Conservation (phyloP, 192 early-diverging fungal species). For the Backusella tuberculispora region DNA sequence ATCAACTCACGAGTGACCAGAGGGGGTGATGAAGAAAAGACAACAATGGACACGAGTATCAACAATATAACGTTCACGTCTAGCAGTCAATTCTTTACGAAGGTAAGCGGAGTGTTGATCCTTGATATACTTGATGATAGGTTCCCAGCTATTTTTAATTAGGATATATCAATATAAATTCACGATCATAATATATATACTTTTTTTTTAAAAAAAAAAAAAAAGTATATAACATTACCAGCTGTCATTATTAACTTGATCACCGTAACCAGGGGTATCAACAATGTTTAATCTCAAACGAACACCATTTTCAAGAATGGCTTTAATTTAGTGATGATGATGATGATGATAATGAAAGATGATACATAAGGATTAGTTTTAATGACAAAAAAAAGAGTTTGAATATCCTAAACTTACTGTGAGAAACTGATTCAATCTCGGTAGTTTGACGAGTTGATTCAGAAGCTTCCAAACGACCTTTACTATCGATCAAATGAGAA, state of each 20-base stretch:
- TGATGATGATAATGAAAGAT: not conserved
- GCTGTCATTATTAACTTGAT: slow-evolving; percentile 93
- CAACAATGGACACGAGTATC: slow-evolving; percentile 96
- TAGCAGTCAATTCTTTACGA: slow-evolving; percentile 87
- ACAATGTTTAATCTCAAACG: slow-evolving; percentile 92
- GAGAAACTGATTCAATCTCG: slow-evolving; percentile 90
- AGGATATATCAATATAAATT: no score
- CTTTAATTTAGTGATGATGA: slow-evolving; percentile 42
- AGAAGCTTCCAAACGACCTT: slow-evolving; percentile 78
- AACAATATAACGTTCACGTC: slow-evolving; percentile 87
- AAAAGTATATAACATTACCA: slow-evolving; percentile 67
- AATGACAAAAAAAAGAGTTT: not conserved
- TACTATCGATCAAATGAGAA: slow-evolving; percentile 91
- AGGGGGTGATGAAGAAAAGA: slow-evolving; percentile 95
- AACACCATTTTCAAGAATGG: slow-evolving; percentile 95
- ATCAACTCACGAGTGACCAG: slow-evolving; percentile 81
- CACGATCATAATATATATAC: no score
- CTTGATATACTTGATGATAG: slow-evolving; percentile 98
- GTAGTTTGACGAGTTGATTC: slow-evolving; percentile 93
- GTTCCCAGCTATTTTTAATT: slow-evolving; percentile 87
- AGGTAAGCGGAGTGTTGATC: slow-evolving; percentile 97
- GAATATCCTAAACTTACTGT: slow-evolving; percentile 57
- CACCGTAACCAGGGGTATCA: slow-evolving; percentile 97
- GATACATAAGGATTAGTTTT: not conserved
- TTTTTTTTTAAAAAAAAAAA: not conserved